Percentiles rank a stretch among this genome's conserved stretches.
These are phyloP conservation scores for Candida fluviatilis DNA, from an alignment of 805 yeast genomes.

Conservation along the genomic window DNA sequence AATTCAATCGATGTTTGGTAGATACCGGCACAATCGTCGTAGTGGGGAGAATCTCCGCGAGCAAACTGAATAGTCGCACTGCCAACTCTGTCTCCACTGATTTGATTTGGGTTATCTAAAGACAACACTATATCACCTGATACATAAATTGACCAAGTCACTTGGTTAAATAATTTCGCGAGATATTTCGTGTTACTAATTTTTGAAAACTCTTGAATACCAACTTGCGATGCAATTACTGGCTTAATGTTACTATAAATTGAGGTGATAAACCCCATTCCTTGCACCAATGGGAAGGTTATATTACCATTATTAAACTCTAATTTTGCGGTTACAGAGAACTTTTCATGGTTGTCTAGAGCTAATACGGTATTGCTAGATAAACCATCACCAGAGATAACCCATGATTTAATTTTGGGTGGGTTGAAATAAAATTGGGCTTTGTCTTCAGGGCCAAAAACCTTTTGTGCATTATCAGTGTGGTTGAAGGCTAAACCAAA, in stretches of 20 bases:
- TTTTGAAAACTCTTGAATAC: slow-evolving; percentile 49
- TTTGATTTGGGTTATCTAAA: slow-evolving; percentile 36
- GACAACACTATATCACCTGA: slow-evolving; percentile 23
- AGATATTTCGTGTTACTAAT: slow-evolving; percentile 45
- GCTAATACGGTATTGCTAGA: slow-evolving; percentile 14
- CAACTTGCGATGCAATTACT: slow-evolving; percentile 57
- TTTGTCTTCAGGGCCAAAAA: slow-evolving; percentile 64
- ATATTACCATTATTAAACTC: slow-evolving; percentile 41
- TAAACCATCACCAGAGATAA: slow-evolving; percentile 33
- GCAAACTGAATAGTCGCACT: slow-evolving; percentile 56
- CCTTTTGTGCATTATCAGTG: slow-evolving; percentile 53
- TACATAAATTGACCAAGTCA: slow-evolving; percentile 65
- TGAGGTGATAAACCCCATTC: slow-evolving; percentile 77
- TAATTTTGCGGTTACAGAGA: slow-evolving; percentile 25
- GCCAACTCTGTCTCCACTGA: slow-evolving; percentile 39
- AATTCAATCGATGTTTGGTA: slow-evolving; percentile 22
- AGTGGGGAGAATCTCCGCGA: slow-evolving; percentile 36
- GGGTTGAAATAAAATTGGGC: slow-evolving; percentile 67
- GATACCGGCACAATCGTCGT: slow-evolving; percentile 31
- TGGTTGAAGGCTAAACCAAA: slow-evolving; percentile 69
- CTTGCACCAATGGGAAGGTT: slow-evolving; percentile 65
- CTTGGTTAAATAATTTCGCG: slow-evolving; percentile 51
- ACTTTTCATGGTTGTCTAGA: slow-evolving; percentile 24
- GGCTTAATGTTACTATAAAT: slow-evolving; percentile 50
- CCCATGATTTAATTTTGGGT: slow-evolving; percentile 57